Evolutionary conservation across 441 rosid genomes (phyloP), one percentile per base, ranked within the genome.

Genomic region (Eruca vesicaria): DNA sequence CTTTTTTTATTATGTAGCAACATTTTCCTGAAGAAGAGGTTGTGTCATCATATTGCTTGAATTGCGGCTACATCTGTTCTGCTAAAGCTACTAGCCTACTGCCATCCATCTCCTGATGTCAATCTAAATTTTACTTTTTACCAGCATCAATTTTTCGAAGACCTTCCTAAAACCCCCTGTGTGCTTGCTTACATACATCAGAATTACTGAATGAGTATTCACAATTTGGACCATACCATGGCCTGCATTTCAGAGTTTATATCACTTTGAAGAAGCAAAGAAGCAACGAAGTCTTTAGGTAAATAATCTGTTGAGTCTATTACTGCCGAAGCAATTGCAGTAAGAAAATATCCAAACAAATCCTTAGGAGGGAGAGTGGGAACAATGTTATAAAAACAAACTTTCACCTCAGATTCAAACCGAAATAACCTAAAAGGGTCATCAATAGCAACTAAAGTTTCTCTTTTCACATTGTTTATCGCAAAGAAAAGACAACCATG

Each of bases 381-480:
- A 29, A 31, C 38, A 31, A 29, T 29, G 45, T 67, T 11, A 5
- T 28, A 9, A 10, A 18, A 16, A 16, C 14, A 8, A 45, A 26
- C 1, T 11, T 48, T 50, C 19, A 15, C 20, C 32, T 14, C 20
- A 62, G 15, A 61, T 10, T 32, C 12, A 12, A 55, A 53, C 19
- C n/a, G 5, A 63, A 63, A 12, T 2, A 32, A 29, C 19, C 31
- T 15, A 23, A 21, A 33, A 66, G 59, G 31, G 43, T 43, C 15
- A 38, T 63, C 63, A 36, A 53, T 62, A 33, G 53, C 18, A 71
- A 31, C 35, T 21, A 53, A 16, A 9, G 66, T 36, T 28, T 38
- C 56, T 73, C 48, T 55, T 73, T 64, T 64, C 64, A 73, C 71
- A 65, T 16, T 55, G 20, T 63, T 56, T 43, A 64, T 65, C 23